Base-by-base conservation (phyloP, 2,329 filamentous ascomycete genomes). In the Chrysoporthe cubensis region DNA sequence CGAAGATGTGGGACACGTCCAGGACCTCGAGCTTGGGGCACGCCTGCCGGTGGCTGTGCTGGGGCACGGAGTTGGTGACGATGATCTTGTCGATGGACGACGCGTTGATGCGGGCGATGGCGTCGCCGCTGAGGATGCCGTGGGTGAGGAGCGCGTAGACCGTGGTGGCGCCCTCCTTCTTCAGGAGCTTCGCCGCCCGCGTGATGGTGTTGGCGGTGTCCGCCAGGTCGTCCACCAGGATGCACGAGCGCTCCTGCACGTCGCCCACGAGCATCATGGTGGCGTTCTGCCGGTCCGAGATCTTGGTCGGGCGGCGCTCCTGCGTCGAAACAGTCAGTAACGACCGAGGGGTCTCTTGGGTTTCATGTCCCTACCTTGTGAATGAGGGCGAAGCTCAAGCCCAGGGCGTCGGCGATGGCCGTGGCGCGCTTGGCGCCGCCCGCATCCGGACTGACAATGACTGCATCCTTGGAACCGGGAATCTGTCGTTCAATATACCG, bases 151-250 rank as follows among this genome's bases (percentile, higher is more conserved):
- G 85, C 7, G 96, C 96, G 77, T 94, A 97, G 58, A 98, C 94
- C 72, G 89, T 89, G 46, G 90, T 91, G n/a, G 96, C 96, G 56
- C 95, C 94, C 80, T 97, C 93, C 75, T 93, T 95, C 83, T 97
- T 97, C 72, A 98, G 83, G n/a, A 98, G 86, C 83, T 98, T 97
- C 42, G 96, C 96, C 9, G 96, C 96, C 69, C 96, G 89, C 0
- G 95, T 98, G 74, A 98, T 97, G 48, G 96, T 99, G 81, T 98
- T 98, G 66, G 92, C 96, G 1, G 96, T 99, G 78, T 99, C 96
- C 26, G 92, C 92, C 74, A 99, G 84, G 78, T 99, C 96, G 78
- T 99, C 96, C 71, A 99, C 89, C 69, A 99, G 84, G 74, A 99
- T 97, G 72, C 93, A 92, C 64, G 66, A 63, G 11, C 91, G 90